Percentiles rank a stretch among this genome's conserved stretches.
Conservation (phyloP, 2,329 filamentous ascomycete species). For the Dactylellina parvicollis region DNA sequence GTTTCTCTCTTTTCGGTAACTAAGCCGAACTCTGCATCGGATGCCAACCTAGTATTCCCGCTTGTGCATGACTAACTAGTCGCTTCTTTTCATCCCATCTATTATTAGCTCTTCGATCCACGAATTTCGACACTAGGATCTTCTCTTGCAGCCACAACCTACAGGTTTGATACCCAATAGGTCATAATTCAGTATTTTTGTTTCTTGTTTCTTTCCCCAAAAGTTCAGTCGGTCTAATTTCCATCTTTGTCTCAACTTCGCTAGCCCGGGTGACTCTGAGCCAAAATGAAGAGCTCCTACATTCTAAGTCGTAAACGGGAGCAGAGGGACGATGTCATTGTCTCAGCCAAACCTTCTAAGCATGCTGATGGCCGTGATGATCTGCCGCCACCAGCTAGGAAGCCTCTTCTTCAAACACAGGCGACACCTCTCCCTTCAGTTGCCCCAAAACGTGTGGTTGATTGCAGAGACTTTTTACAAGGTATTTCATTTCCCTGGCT, state of each 20-base stretch:
- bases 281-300: slow-evolving; percentile 26
- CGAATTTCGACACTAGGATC: no score
- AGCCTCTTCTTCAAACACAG: neutral
- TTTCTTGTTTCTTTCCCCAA: no score
- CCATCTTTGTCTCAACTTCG: neutral
- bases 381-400: neutral
- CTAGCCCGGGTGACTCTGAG: neutral
- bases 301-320: slow-evolving; percentile 11
- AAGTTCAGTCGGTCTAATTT: no score
- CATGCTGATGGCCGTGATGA: slow-evolving; percentile 10
- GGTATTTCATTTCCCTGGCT: neutral
- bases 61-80: neutral
- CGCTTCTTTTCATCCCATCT: neutral
- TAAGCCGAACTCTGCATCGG: neutral
- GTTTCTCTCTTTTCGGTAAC: neutral
- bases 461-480: slow-evolving; percentile 7
- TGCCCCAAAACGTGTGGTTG: neutral
- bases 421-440: neutral
- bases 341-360: neutral
- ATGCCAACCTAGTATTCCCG: neutral
- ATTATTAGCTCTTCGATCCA: no score
- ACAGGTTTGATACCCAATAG: no score
- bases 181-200: no score
- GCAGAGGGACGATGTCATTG: slow-evolving; percentile 13
- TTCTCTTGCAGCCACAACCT: no score